Conservation (phyloP, 2,329 filamentous ascomycete genomes). For the Colletotrichum tanaceti region DNA sequence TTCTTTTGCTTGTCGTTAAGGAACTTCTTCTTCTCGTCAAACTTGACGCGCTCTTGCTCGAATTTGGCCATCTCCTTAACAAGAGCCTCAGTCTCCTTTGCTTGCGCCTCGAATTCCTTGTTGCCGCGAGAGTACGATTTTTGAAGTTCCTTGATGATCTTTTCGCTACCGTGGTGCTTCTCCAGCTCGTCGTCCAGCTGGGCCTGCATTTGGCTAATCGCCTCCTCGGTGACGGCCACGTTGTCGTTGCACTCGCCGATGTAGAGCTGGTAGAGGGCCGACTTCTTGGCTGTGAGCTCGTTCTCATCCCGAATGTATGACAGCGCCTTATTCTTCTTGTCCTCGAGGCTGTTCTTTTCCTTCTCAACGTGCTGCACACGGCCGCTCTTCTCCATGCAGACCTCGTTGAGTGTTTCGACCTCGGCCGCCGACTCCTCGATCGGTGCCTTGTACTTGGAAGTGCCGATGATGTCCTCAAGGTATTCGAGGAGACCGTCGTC, state of each 20-base stretch:
- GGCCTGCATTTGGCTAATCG: constrained; percentile 89
- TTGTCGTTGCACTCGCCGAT: constrained; percentile 91
- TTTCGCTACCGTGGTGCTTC: constrained; percentile 90
- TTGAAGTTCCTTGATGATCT: constrained; percentile 89
- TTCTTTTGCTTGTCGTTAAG: constrained; percentile 92
- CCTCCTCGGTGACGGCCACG: constrained; percentile 86
- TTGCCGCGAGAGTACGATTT: constrained; percentile 84
- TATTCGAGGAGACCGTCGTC: constrained; percentile 97
- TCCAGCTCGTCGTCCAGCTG: constrained; percentile 88
- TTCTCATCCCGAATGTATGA: constrained; percentile 93
- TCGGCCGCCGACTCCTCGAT: constrained; percentile 94
- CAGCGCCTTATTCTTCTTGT: constrained; percentile 95
- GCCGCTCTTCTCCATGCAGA: constrained; percentile 93
- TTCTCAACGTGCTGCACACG: constrained; percentile 98
- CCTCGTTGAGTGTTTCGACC: constrained; percentile 92
- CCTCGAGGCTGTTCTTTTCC: constrained; percentile 90
- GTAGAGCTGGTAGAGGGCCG: constrained; percentile 91
- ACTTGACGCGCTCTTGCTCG: constrained; percentile 96
- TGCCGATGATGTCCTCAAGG: constrained; percentile 97
- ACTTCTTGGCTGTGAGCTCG: constrained; percentile 88
- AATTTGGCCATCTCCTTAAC: constrained; percentile 91
- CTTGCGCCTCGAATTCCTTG: constrained; percentile 84
- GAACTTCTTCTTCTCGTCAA: constrained; percentile 98
- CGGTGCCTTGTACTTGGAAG: constrained; percentile 96
- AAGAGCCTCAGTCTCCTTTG: constrained; percentile 82